These are phyloP conservation scores for Citrullus amarus DNA, from an alignment of 306 rosid species.

Conservation along the genomic window DNA sequence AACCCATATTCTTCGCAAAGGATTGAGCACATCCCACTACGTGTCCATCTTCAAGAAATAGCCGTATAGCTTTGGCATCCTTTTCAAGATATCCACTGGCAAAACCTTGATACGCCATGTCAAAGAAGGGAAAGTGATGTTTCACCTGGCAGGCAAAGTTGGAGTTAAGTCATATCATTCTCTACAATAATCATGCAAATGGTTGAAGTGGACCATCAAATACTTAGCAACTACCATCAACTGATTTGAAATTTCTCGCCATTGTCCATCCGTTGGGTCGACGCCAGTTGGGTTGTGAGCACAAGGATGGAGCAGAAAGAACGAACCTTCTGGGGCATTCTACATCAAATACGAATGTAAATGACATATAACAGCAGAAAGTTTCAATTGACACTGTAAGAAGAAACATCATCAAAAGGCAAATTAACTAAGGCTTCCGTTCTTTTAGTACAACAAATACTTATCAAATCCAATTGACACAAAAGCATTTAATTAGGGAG, in stretches of 20 bases:
- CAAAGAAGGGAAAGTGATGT: slow-evolving; percentile 31
- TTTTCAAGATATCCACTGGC: slow-evolving; percentile 29
- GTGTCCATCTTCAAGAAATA: slow-evolving; percentile 26
- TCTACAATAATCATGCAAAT: not conserved
- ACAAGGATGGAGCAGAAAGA: slow-evolving; percentile 31
- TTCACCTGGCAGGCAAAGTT: slow-evolving; percentile 15
- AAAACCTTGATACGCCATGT: slow-evolving; percentile 36
- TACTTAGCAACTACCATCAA: slow-evolving; percentile 16
- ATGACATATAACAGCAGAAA: not conserved
- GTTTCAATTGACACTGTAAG: not conserved
- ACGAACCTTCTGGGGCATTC: slow-evolving; percentile 22
- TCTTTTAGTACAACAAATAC: no score
- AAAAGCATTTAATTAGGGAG: no score
- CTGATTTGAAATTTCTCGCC: slow-evolving; percentile 24
- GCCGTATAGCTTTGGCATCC: slow-evolving; percentile 23
- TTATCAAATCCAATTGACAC: no score
- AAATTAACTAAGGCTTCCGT: not conserved
- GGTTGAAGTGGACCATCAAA: not conserved
- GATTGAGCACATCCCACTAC: slow-evolving; percentile 30
- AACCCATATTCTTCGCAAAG: slow-evolving; percentile 32
- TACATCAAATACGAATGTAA: slow-evolving; percentile 1
- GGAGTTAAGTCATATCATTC: not conserved
- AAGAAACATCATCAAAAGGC: not conserved
- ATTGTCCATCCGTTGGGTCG: slow-evolving; percentile 26
- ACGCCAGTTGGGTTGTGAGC: slow-evolving; percentile 38